Evolutionary conservation across 2,329 filamentous ascomycete species (phyloP), one percentile per base, ranked within the genome.

Genomic region (Elsinoe ampelina): DNA sequence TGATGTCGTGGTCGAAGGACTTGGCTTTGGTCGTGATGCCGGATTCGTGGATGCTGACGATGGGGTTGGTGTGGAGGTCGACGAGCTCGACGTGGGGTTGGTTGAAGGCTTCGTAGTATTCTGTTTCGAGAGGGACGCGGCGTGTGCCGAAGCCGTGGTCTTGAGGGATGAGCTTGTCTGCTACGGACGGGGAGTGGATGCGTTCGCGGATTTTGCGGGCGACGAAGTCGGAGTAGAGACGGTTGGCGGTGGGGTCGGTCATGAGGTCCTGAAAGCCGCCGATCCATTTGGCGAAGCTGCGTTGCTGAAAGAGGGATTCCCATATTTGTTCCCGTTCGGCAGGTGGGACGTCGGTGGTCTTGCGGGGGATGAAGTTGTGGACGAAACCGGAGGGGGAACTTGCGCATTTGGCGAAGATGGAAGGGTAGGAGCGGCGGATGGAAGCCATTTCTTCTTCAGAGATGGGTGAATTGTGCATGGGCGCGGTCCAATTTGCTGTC

Each of bases 91-190:
- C 75, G 32, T 77, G 73, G 0, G 68, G 64, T 15, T 69, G 69
- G 59, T 78, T 73, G 55, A 76, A 71, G 2, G 72, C 68, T 58
- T 81, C 78, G 60, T 75, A 81, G 62, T 77, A 80, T 39, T 69
- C 66, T 34, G 74, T 66, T 59, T 81, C 78, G 0, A 80, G 68
- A 0, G 67, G 62, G 1, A 63, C 60, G n/a, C 63, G 54, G 30
- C 58, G 58, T 12, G 59, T 63, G 1, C 62, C 63, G 22, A 81
- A 62, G 79, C 72, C 41, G 77, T 69, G 57, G 75, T 71, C 60
- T 73, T 72, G 66, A 0, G 79, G 79, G 42, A 80, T 79, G 12
- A 82, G 64, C 19, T 73, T 71, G 56, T 75, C 70, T 67, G 76
- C 77, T 8, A 82, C 77, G 54, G 66, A 66, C 60, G 77, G 70